Evolutionary conservation across 768 basidiomycete genomes (phyloP), one percentile per base, ranked within the genome.

Genomic region (Boletellus emodensis): DNA sequence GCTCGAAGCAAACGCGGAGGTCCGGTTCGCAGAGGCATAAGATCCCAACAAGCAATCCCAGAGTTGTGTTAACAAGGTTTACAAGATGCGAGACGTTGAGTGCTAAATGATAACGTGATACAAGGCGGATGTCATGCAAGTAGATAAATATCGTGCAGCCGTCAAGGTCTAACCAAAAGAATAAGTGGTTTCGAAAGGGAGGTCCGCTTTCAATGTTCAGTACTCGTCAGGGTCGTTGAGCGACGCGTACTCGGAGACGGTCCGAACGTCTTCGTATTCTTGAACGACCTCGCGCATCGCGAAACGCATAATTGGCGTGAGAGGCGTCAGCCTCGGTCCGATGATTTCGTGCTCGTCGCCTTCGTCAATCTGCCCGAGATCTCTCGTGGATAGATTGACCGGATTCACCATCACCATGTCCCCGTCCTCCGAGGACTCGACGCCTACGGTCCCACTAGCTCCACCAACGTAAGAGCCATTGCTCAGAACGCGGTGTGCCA

Each of bases 1-100:
- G 91, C 70, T 98, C 12, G 95, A 98, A 57, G 75, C 75, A 8
- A 83, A 95, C 60, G 94, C 92, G 18, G 94, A 97, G 63, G 85
- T 98, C 15, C 80, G 89, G 57, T 96, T 85, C 68, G 89, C 87
- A 1, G 92, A 85, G 4, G 61, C 79, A 15, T 60, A 47, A 37
- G 17, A 39, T n/a, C 34, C 30, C 7, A 30, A 30, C 3, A 30
- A 30, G 30, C 11, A 30, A 9, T 28, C 28, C 28, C 28, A 9
- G 41, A 6, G 14, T 8, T 11, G 7, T 48, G 30, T 8, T 18
- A 28, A 9, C 32, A 36, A n/a, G 44, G 36, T 48, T 28, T 44
- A 49, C 54, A 45, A 18, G 17, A 26, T 38, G 41, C 45, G 44
- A 15, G 33, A 12, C n/a, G 30, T 55, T 34, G 49, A 46, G 17